Base-by-base conservation (phyloP, 352 stramenopile genomes). In the Blastocystis sp. region DNA sequence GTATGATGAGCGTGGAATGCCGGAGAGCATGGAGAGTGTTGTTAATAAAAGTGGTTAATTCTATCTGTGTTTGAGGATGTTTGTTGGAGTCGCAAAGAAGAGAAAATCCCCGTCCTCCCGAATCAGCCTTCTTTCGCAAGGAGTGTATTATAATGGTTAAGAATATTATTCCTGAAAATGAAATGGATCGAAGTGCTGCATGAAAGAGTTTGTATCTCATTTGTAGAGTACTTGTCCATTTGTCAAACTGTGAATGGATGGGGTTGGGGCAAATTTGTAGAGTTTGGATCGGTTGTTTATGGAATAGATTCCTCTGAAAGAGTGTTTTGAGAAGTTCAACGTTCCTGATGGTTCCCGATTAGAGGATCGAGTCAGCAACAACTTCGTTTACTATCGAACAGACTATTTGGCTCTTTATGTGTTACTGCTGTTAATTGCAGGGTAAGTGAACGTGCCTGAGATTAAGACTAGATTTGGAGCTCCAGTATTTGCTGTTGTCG, bases 281-380 rank as follows among this genome's bases (percentile, higher is more conserved):
- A n/a, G 32, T 57, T 43, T 9, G 19, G n/a, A n/a, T 65, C 0
- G 42, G 1, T 27, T 16, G 52, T 1, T 7, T 61, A 19, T 49
- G 16, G 2, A 14, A n/a, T 65, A 83, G 71, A 43, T 83, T 83
- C 49, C 71, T 1, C 29, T 83, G 21, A 49, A 32, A 6, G 71
- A 83, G 29, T 83, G 71, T 43, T 83, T 83, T 39, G 71, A 83
- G 51, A 29, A 52, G 11, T 83, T 83, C 71, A 83, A 83, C n/a
- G 51, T 83, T 7, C 71, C 71, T 39, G 54, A 65, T 14, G n/a
- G n/a, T 3, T 24, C 14, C 1, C 16, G 46, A 39, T 19, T 83
- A 7, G 51, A 67, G 39, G 71, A 83, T 9, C 71, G 71, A 46
- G 12, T 83, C 14, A 4, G 6, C 9, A 83, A 65, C 71, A 83